These are phyloP conservation scores for Exophiala calicioides DNA, from an alignment of 2,329 filamentous ascomycete species.

Conservation along the genomic window DNA sequence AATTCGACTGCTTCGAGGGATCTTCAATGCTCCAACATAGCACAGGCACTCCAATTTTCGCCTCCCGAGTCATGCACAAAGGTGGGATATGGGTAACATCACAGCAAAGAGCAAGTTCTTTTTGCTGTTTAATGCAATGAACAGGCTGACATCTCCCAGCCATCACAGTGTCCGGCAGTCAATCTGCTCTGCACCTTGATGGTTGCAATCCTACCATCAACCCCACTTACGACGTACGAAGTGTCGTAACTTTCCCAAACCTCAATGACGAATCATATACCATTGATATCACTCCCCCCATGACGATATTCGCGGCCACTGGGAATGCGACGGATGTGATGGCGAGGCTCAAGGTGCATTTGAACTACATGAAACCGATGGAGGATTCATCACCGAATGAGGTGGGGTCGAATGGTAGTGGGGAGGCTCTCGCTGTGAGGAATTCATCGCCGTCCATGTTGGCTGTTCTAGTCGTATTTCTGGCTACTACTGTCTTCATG, in stretches of 20 bases:
- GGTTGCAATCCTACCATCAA: constrained; percentile 8
- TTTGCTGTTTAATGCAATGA: not conserved
- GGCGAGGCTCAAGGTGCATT: not conserved
- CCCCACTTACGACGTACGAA: constrained; percentile 1
- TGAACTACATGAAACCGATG: constrained; percentile 3
- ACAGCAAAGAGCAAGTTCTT: constrained; percentile 1
- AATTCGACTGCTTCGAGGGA: not conserved
- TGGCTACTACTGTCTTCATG: not conserved
- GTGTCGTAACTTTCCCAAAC: constrained; percentile 1
- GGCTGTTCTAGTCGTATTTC: not conserved
- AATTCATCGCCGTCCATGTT: not conserved
- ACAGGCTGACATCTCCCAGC: constrained; percentile 1
- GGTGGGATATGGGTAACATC: constrained; percentile 4
- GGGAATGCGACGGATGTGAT: constrained; percentile 2
- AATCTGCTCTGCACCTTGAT: not conserved
- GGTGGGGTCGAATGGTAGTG: not conserved
- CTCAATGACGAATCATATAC: not conserved
- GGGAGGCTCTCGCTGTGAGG: not conserved
- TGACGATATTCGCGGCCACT: constrained; percentile 1
- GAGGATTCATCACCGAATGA: constrained; percentile 1
- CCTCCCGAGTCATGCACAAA: constrained; percentile 6
- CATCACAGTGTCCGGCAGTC: not conserved
- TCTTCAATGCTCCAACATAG: not conserved
- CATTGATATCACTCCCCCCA: constrained; percentile 1
- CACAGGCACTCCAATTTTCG: constrained; percentile 4